These are phyloP conservation scores for Stachybotrys echinatus DNA, from an alignment of 2,329 filamentous ascomycete species.

Conservation along the genomic window DNA sequence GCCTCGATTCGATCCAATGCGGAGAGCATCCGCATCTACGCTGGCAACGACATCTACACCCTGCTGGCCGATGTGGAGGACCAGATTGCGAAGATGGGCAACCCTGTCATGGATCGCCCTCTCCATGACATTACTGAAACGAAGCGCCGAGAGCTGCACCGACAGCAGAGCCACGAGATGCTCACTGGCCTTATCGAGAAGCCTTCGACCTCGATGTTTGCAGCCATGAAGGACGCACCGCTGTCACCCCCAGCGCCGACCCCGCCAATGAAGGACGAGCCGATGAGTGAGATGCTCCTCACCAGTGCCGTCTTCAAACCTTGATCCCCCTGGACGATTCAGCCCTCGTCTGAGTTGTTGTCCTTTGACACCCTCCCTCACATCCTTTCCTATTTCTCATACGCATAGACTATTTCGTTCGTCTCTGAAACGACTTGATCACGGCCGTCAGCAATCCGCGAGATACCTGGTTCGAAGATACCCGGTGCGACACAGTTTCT, in stretches of 20 bases:
- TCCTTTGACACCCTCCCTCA: neutral
- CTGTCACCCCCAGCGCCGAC: conserved; percentile 27
- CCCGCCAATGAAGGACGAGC: conserved; percentile 27
- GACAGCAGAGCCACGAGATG: conserved; percentile 46
- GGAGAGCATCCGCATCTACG: conserved; percentile 65
- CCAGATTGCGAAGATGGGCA: conserved; percentile 31
- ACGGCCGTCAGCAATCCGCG: neutral
- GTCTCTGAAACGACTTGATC: neutral
- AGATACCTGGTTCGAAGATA: neutral
- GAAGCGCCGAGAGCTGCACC: conserved; percentile 33
- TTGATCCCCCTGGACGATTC: conserved; percentile 8
- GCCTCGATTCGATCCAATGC: conserved; percentile 34
- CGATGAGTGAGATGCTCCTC: conserved; percentile 33
- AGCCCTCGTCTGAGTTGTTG: neutral
- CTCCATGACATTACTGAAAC: conserved; percentile 16
- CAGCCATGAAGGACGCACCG: conserved; percentile 14
- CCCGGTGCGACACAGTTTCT: conserved; percentile 1
- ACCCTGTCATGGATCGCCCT: conserved; percentile 7
- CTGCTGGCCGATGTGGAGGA: conserved; percentile 62
- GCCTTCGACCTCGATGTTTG: neutral
- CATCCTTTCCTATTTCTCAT: neutral
- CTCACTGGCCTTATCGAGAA: conserved; percentile 31
- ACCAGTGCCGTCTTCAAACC: conserved; percentile 47
- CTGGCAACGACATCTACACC: conserved; percentile 61
- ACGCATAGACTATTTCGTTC: too few species aligned